Base-by-base conservation (phyloP, 2,329 filamentous ascomycete species). In the Alternaria brassicae region DNA sequence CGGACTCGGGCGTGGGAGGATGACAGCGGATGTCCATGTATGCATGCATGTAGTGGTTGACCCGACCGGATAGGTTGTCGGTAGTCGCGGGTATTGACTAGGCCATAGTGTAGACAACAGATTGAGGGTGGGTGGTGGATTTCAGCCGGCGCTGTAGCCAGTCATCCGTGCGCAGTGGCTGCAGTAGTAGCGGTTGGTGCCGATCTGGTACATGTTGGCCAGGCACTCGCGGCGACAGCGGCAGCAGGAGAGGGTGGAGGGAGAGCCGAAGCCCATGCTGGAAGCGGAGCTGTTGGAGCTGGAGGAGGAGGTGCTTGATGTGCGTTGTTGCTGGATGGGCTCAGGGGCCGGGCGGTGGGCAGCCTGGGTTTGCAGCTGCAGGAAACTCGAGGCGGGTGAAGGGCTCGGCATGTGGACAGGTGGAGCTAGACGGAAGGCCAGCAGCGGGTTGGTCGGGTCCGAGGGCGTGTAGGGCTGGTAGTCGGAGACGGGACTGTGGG, bases 161-260 rank as follows among this genome's bases (percentile, higher is more conserved):
- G 74, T 73, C 68, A 80, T 76, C 53, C 61, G 70, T 52, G 78
- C 77, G 58, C 78, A 80, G 63, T 78, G 78, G 45, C 54, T 69
- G 67, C 78, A 80, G 67, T 80, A 80, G 68, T 78, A 79, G 30
- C 74, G 68, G 60, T 79, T 79, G 53, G 74, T 74, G 53, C 76
- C 75, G 56, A 76, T 77, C 25, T 72, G 68, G 63, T 78, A 70
- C 75, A 79, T 78, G 61, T 68, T 64, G 15, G 66, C 60, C 32
- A 66, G 62, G 23, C 67, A 73, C 37, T 70, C 69, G 44, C 74
- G 73, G 37, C 73, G 74, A 61, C 76, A 78, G n/a, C 75, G 73
- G 28, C 68, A 72, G 65, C 75, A 78, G 49, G 69, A 74, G 15
- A 72, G 60, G 1, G 58, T 62, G 0, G 67, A 65, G 5, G 62